Percentiles rank a stretch among this genome's conserved stretches.
These are phyloP conservation scores for Curvularia spicifera DNA, from an alignment of 2,329 filamentous ascomycete genomes.

Conservation along the genomic window DNA sequence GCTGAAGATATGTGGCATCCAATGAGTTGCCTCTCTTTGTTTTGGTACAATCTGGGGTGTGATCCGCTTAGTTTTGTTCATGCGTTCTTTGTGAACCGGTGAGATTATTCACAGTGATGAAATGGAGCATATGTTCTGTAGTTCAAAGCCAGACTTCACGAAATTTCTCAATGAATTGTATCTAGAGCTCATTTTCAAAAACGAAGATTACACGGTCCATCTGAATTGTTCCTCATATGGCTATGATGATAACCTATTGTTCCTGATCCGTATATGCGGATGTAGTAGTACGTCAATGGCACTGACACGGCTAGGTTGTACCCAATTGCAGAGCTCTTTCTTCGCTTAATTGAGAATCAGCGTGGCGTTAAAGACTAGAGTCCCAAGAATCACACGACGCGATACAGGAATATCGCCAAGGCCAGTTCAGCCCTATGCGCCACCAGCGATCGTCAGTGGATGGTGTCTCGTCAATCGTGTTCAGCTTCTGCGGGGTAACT, in stretches of 20 bases:
- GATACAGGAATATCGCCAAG: neutral
- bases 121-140: neutral
- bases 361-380: neutral
- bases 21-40: neutral
- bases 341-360: neutral
- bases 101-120: too few species aligned
- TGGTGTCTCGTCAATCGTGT: conserved; percentile 9
- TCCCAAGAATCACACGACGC: conserved; percentile 7
- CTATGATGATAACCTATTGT: neutral
- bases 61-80: neutral
- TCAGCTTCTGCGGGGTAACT: conserved; percentile 30
- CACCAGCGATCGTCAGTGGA: conserved; percentile 25
- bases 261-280: neutral
- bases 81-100: too few species aligned
- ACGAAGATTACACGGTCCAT: neutral
- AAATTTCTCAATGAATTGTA: neutral
- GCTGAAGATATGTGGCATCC: neutral
- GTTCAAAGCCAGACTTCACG: neutral
- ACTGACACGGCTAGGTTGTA: too few species aligned
- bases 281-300: neutral
- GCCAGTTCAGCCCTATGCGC: conserved; percentile 27
- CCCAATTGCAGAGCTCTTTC: neutral
- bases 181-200: neutral
- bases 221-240: neutral
- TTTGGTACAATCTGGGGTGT: neutral